These are phyloP conservation scores for Euphrasia arctica DNA, from an alignment of 305 asterid species.

Conservation along the genomic window DNA sequence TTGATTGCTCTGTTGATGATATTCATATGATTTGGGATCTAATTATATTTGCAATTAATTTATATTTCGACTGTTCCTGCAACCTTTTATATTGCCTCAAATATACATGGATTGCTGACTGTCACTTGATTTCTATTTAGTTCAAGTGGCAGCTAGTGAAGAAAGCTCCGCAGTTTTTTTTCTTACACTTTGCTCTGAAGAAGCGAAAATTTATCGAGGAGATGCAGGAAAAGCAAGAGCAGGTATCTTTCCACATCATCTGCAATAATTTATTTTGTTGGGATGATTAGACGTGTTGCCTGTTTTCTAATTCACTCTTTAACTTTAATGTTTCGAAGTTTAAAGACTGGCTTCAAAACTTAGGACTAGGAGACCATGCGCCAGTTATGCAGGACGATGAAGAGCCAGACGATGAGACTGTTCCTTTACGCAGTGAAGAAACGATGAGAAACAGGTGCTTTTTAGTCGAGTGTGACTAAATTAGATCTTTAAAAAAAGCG, in stretches of 20 bases:
- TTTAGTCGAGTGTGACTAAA: constrained; percentile 31
- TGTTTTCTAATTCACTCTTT: constrained; percentile 27
- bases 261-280: background rate
- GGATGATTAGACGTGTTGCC: constrained; percentile 18
- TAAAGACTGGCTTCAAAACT: constrained; percentile 94
- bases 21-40: background rate
- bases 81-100: background rate
- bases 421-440: constrained; percentile 64
- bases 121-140: constrained; percentile 35
- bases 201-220: constrained; percentile 89
- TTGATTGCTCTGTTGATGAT: background rate
- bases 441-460: constrained; percentile 73
- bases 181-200: constrained; percentile 86
- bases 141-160: constrained; percentile 96
- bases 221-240: constrained; percentile 97
- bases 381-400: constrained; percentile 78
- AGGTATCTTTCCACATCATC: constrained; percentile 47
- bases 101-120: constrained; percentile 28
- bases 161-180: constrained; percentile 90
- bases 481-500: constrained; percentile 35
- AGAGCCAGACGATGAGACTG: constrained; percentile 78
- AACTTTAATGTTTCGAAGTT: constrained; percentile 51
- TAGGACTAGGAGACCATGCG: constrained; percentile 86
- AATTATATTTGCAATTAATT: constrained; percentile 7
- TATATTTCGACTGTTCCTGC: constrained; percentile 3